Base-by-base conservation (phyloP, 129 eudicot genomes). In the Centaurea solstitialis region DNA sequence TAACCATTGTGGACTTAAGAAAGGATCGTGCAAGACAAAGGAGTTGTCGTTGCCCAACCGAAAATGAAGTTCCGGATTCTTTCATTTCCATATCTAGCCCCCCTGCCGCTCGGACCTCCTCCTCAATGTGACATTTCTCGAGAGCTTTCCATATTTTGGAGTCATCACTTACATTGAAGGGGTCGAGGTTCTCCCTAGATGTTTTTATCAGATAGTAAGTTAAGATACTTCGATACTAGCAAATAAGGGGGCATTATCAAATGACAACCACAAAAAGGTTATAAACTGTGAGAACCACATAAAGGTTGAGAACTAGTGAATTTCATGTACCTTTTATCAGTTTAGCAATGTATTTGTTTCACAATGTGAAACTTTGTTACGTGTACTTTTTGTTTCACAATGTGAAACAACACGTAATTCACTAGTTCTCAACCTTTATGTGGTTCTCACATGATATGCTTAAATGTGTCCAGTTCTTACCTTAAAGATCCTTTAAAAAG, bases 1-100 rank as follows among this genome's bases (percentile, higher is more conserved):
- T 72, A 2, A 95, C 99, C 98, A 81, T 91, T 30, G 93, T 86
- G 47, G 98, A 89, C 87, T 86, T 96, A 35, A 96, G 94, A 82
- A 96, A 90, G 68, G 98, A 87, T 28, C 98, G 95, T 74, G 99
- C 99, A 85, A 96, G 99, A 88, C 99, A 96, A 23, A 96, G 87
- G n/a, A 96, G 98, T 81, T 96, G 99, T 20, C 90, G 79, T 81
- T 96, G 99, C 13, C 99, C 99, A 53, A 93, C 92, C 69, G 99
- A 96, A 79, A 96, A 93, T 70, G 97, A 81, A n/a, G 86, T 50
- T 74, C 97, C 99, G 21, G 93, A 91, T 61, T 86, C 98, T 79
- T 91, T 93, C 70, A 96, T 83, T 53, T 83, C 86, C 75, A 88
- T 82, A 47, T 89, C 95, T 70, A 96, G 86, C n/a, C 98, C 99